Percentiles rank a stretch among this genome's conserved stretches.
These are phyloP conservation scores for Naganishia sp. DNA, from an alignment of 1,284 basidiomycete species.

Conservation along the genomic window DNA sequence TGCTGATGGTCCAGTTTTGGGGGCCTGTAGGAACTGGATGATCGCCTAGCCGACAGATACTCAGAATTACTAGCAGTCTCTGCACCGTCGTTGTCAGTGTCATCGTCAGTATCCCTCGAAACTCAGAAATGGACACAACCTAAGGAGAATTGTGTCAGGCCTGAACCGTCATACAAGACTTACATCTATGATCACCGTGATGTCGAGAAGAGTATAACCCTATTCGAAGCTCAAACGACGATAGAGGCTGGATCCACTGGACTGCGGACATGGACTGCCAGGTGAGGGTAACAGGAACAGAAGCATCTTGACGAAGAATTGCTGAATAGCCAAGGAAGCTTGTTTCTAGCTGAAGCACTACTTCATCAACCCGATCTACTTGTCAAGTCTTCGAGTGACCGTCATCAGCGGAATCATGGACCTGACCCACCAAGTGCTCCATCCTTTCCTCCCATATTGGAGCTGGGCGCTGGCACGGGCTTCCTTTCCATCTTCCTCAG, in stretches of 20 bases:
- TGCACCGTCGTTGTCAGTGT: neutral
- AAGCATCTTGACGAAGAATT: neutral
- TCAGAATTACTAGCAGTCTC: constrained; percentile 13
- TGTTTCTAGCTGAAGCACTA: constrained; percentile 39
- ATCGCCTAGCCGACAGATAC: constrained; percentile 31
- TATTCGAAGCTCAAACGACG: constrained; percentile 53
- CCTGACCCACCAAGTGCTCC: neutral
- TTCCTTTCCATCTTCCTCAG: constrained; percentile 49
- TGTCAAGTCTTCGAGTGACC: neutral
- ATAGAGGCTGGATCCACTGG: constrained; percentile 54
- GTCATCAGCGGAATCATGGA: neutral
- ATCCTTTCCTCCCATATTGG: constrained; percentile 38
- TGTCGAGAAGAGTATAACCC: constrained; percentile 41
- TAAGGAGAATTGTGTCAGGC: constrained; percentile 35
- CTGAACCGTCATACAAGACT: constrained; percentile 49
- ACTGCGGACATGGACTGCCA: constrained; percentile 51
- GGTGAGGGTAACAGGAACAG: constrained; percentile 12
- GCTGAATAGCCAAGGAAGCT: constrained; percentile 30
- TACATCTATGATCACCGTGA: constrained; percentile 47
- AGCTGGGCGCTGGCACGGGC: constrained; percentile 53
- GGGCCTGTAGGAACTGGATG: constrained; percentile 31
- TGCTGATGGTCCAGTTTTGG: neutral
- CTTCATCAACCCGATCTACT: neutral
- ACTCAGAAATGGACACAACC: neutral
- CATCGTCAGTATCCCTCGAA: neutral